These are phyloP conservation scores for Candida argentea DNA, from an alignment of 805 yeast genomes.

Conservation along the genomic window DNA sequence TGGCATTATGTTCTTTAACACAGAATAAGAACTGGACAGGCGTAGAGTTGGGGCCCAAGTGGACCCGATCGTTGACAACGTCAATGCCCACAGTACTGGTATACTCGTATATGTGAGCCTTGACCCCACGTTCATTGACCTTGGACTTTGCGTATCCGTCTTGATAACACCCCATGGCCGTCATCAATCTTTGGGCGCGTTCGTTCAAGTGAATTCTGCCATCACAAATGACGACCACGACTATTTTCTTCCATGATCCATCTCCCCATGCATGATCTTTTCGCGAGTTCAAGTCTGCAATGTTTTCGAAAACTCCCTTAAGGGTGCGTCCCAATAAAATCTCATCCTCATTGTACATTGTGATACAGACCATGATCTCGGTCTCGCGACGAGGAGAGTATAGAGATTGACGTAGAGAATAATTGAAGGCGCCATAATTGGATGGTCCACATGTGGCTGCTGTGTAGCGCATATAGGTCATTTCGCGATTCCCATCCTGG, in stretches of 20 bases:
- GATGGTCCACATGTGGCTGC: conserved; percentile 91
- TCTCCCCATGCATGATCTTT: conserved; percentile 81
- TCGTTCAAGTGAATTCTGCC: conserved; percentile 82
- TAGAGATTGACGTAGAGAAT: conserved; percentile 74
- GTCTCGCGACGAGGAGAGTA: conserved; percentile 73
- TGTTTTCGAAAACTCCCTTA: conserved; percentile 70
- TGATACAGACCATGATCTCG: conserved; percentile 56
- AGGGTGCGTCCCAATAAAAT: conserved; percentile 48
- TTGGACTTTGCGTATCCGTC: conserved; percentile 92
- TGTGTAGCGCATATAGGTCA: conserved; percentile 82
- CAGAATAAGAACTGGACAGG: conserved; percentile 90
- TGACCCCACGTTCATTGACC: conserved; percentile 73
- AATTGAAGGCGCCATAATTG: conserved; percentile 49
- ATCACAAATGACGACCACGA: conserved; percentile 82
- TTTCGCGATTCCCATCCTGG: conserved; percentile 43
- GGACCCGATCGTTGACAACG: conserved; percentile 53
- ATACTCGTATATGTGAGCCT: conserved; percentile 86
- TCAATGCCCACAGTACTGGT: conserved; percentile 86
- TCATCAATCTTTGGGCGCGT: conserved; percentile 67
- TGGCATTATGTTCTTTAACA: conserved; percentile 77
- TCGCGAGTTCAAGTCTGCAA: conserved; percentile 59
- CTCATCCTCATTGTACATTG: conserved; percentile 64
- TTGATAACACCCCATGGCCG: conserved; percentile 85
- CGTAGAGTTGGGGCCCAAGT: conserved; percentile 52
- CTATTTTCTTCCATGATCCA: conserved; percentile 90